Percentiles rank a stretch among this genome's conserved stretches.
phyloP scores from a whole-genome alignment of 2,329 filamentous ascomycete genomes.

The Alternaria rosae region DNA sequence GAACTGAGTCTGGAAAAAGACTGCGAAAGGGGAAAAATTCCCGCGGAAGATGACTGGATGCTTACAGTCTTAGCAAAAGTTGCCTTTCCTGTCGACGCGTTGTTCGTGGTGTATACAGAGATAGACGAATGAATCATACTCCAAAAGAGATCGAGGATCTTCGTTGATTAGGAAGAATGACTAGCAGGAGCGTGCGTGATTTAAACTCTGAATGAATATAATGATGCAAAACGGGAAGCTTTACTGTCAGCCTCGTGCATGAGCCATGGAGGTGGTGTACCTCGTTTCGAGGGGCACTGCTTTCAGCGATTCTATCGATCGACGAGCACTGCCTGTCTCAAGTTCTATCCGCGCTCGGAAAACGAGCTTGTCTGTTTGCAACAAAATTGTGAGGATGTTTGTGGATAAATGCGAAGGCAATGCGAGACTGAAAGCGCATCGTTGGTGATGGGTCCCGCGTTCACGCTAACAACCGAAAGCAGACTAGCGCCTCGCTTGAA shows the following conservation, averaged over 20 bases:
- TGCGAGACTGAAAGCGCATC: background rate
- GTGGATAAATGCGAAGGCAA: background rate
- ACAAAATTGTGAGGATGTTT: background rate
- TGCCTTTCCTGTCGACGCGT: background rate
- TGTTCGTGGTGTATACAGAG: background rate
- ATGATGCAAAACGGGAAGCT: background rate
- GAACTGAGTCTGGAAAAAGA: background rate
- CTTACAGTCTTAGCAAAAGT: background rate
- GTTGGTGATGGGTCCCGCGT: background rate
- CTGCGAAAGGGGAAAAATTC: background rate
- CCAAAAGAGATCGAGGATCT: fast-evolving
- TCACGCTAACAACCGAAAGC: background rate
- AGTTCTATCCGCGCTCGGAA: background rate
- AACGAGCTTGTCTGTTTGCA: background rate
- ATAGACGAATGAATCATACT: background rate
- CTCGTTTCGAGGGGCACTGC: background rate
- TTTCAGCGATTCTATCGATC: background rate
- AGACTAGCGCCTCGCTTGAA: slow-evolving; percentile 14
- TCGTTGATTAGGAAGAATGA: background rate
- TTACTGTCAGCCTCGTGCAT: background rate
- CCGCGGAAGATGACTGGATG: background rate
- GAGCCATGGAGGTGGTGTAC: background rate
- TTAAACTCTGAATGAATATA: fast-evolving
- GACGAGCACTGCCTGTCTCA: background rate
- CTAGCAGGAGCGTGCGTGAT: fast-evolving